Percentiles rank a stretch among this genome's conserved stretches.
Conservation (phyloP, 2,329 filamentous ascomycete genomes). For the Hyphodiscus sp. region DNA sequence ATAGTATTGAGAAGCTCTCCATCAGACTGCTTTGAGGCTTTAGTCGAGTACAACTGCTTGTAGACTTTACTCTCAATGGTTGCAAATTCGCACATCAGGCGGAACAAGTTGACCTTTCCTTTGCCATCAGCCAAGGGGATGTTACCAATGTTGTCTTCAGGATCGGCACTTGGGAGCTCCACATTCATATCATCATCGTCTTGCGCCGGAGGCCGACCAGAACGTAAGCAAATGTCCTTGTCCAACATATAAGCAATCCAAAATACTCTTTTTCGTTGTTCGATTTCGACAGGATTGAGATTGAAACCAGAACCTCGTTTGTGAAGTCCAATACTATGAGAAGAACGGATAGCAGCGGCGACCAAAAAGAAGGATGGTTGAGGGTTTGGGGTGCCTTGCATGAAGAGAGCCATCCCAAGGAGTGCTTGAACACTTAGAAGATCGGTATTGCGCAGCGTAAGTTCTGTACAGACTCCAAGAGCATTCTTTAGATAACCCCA, state of each 20-base stretch:
- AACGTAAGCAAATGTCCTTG: slow-evolving; percentile 66
- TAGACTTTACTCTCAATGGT: slow-evolving; percentile 93
- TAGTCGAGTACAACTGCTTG: slow-evolving; percentile 85
- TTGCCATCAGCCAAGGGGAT: slow-evolving; percentile 85
- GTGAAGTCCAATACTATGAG: slow-evolving; percentile 92
- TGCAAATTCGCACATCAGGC: slow-evolving; percentile 85
- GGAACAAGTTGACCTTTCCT: slow-evolving; percentile 90
- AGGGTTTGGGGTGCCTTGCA: slow-evolving; percentile 94
- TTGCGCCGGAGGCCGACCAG: slow-evolving; percentile 65
- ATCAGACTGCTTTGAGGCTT: slow-evolving; percentile 83
- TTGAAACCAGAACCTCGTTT: slow-evolving; percentile 91
- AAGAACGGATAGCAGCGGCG: slow-evolving; percentile 80
- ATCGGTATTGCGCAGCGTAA: slow-evolving; percentile 95
- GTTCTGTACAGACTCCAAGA: slow-evolving; percentile 83
- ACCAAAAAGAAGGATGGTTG: slow-evolving; percentile 90
- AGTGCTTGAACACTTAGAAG: slow-evolving; percentile 90
- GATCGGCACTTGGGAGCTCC: slow-evolving; percentile 85
- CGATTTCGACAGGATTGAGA: slow-evolving; percentile 85
- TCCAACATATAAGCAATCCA: slow-evolving; percentile 73
- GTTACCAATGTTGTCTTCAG: slow-evolving; percentile 87
- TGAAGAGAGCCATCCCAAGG: slow-evolving; percentile 86
- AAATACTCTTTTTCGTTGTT: slow-evolving; percentile 76
- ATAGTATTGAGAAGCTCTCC: slow-evolving; percentile 94
- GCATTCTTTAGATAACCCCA: slow-evolving; percentile 97
- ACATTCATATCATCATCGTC: slow-evolving; percentile 90